Evolutionary conservation across 495 filamentous ascomycete species (phyloP).

Genomic region (Aspergillus biplanus): DNA sequence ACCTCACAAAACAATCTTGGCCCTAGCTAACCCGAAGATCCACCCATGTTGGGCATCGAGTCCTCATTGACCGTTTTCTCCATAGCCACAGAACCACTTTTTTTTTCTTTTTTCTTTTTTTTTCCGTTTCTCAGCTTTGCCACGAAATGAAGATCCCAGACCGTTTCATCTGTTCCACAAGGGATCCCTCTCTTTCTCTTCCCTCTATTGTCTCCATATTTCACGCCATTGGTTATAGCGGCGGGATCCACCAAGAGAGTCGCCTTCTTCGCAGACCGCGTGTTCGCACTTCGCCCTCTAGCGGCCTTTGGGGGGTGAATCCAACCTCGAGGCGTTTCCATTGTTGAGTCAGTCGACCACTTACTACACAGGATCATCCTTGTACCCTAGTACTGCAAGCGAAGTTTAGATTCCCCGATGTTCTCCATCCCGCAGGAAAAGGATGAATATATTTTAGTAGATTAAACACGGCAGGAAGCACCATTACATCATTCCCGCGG

Average conservation of each 20-base stretch:
- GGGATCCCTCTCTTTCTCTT: constrained; percentile 6
- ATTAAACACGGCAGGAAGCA: neutral
- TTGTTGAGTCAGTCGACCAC: neutral
- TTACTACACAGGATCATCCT: neutral
- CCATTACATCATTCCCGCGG: constrained; percentile 1
- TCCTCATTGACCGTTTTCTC: constrained; percentile 20
- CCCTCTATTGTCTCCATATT: neutral
- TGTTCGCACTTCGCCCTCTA: neutral
- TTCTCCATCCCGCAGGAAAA: neutral
- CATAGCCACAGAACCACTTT: constrained; percentile 22
- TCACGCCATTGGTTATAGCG: neutral
- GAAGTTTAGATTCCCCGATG: neutral
- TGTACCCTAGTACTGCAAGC: neutral
- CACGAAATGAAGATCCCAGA: constrained; percentile 23
- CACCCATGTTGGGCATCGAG: constrained; percentile 27
- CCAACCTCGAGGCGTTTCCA: neutral
- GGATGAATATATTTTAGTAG: neutral
- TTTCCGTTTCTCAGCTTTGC: constrained; percentile 22
- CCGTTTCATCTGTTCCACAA: constrained; percentile 16
- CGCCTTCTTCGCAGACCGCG: constrained; percentile 7
- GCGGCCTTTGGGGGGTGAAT: too few relatives aligned
- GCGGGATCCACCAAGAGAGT: neutral
- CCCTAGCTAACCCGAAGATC: constrained; percentile 21
- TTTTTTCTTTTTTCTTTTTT: constrained; percentile 5
- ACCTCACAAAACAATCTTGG: constrained; percentile 15